These are phyloP conservation scores for Primulina eburnea DNA, from an alignment of 257 asterid genomes.

Conservation along the genomic window DNA sequence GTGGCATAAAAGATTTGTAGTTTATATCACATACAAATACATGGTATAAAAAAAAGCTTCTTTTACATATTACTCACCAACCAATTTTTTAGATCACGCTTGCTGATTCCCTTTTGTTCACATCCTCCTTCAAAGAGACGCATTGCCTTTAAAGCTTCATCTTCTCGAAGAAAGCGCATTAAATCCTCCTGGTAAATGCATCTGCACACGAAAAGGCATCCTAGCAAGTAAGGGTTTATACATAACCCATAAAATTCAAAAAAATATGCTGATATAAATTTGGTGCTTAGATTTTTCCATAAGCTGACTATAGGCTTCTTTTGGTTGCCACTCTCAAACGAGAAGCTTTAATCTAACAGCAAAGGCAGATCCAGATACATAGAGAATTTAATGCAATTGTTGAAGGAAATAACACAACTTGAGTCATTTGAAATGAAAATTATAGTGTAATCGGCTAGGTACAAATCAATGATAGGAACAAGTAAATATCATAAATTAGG, in stretches of 20 bases:
- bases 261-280: neutral
- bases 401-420: neutral
- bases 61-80: slow-evolving; percentile 45
- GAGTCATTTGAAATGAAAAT: neutral
- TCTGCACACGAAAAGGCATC: slow-evolving; percentile 35
- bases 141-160: slow-evolving; percentile 67
- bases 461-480: neutral
- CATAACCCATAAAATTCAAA: neutral
- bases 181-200: slow-evolving; percentile 62
- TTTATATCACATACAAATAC: neutral
- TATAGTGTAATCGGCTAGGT: neutral
- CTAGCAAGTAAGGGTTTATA: slow-evolving; percentile 1
- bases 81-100: slow-evolving; percentile 79
- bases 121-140: slow-evolving; percentile 65
- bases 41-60: neutral
- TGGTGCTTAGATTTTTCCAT: neutral
- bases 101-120: slow-evolving; percentile 76
- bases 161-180: slow-evolving; percentile 79
- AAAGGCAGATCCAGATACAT: neutral
- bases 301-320: neutral
- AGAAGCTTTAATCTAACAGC: neutral
- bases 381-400: neutral
- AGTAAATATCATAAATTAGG: too few relatives aligned
- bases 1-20: slow-evolving; percentile 7
- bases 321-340: neutral